phyloP scores from a whole-genome alignment of 73 alveolate genomes.

The Paramecium sonneborni region DNA sequence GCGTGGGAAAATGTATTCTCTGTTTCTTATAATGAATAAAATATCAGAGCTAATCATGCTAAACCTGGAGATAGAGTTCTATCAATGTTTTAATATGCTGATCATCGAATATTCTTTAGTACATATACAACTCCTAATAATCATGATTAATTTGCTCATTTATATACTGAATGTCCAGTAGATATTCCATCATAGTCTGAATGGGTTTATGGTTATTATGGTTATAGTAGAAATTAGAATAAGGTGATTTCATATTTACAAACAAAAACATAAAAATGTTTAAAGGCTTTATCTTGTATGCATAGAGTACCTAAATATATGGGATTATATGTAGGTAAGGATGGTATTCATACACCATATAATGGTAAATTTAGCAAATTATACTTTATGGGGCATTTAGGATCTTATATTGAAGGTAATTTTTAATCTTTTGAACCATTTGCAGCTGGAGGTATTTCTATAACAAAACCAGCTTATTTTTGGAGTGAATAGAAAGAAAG shows the following conservation, averaged over 20 bases:
- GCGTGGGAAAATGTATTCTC: slow-evolving; percentile 27
- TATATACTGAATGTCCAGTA: slow-evolving; percentile 32
- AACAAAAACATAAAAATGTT: not conserved
- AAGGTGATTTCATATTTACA: not conserved
- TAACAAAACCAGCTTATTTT: not conserved
- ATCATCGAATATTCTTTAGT: slow-evolving; percentile 51
- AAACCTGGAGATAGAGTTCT: slow-evolving; percentile 48
- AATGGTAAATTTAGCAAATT: slow-evolving; percentile 21
- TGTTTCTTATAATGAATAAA: not conserved
- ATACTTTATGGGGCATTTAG: not conserved
- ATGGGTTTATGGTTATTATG: slow-evolving; percentile 50
- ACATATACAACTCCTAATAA: slow-evolving; percentile 19
- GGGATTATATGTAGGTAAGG: slow-evolving; percentile 11
- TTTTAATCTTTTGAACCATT: not conserved
- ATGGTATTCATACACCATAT: slow-evolving; percentile 42
- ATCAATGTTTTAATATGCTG: slow-evolving; percentile 15
- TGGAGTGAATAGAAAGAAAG: not conserved
- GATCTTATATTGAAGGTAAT: not conserved
- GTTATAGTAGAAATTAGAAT: not conserved
- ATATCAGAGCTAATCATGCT: not conserved
- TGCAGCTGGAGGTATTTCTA: not conserved
- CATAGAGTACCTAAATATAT: slow-evolving; percentile 38
- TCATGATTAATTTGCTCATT: slow-evolving; percentile 11
- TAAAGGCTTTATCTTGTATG: not conserved
- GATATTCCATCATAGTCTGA: not conserved